Evolutionary conservation across 73 alveolate species (phyloP).

Genomic region (Effrenium voratum): DNA sequence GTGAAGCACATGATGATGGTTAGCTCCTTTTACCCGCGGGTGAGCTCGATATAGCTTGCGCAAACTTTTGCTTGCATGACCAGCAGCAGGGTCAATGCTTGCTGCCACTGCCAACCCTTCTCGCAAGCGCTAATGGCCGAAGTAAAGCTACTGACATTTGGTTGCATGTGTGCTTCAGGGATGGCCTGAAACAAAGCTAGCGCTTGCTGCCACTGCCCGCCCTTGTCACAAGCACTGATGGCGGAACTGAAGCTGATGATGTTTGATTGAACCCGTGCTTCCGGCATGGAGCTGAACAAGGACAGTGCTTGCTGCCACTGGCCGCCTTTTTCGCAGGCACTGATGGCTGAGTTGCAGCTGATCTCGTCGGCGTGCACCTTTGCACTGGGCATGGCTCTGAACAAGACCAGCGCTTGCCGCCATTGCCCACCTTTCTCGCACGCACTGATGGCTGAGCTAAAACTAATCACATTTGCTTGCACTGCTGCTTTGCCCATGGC

Average conservation of each 20-base stretch:
- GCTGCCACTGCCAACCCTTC: neutral
- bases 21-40: no score
- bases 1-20: no score
- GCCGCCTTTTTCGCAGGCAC: neutral
- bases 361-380: neutral
- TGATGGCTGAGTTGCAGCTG: neutral
- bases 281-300: neutral
- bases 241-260: neutral
- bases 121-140: neutral
- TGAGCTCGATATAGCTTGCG: no score
- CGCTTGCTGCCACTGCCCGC: slow-evolving; percentile 27
- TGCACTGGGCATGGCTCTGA: neutral
- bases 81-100: neutral
- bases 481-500: no score
- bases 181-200: neutral
- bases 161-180: neutral
- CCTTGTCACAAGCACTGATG: neutral
- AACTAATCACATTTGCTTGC: no score
- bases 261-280: neutral
- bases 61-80: neutral
- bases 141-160: neutral
- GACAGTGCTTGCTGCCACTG: neutral
- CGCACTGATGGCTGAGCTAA: no score
- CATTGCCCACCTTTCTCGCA: slow-evolving; percentile 4
- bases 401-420: neutral